These are phyloP conservation scores for Leptoxyphium fumago DNA, from an alignment of 2,329 filamentous ascomycete genomes.

Conservation along the genomic window DNA sequence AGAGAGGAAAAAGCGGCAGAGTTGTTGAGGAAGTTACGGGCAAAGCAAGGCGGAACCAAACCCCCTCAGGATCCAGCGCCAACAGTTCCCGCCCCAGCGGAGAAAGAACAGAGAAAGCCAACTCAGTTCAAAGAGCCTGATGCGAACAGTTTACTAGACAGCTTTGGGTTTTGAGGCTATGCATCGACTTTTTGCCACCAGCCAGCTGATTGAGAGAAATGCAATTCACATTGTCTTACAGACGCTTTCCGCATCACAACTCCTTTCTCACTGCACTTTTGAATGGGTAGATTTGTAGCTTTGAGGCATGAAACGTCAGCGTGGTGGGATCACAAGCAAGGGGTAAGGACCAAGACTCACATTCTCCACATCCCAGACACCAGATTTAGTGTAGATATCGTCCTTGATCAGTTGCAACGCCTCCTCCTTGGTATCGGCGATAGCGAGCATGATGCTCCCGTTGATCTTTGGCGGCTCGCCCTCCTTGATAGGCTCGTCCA, in stretches of 20 bases:
- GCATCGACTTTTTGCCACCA: background rate
- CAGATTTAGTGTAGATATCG: conserved; percentile 57
- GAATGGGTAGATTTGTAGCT: conserved; percentile 33
- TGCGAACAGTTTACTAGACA: conserved; percentile 72
- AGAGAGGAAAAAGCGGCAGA: conserved; percentile 17
- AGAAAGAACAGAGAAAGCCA: conserved; percentile 44
- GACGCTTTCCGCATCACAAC: conserved; percentile 12
- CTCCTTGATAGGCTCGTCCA: conserved; percentile 49
- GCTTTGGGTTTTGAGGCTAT: conserved; percentile 65
- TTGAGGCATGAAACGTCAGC: background rate
- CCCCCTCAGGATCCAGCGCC: conserved; percentile 3
- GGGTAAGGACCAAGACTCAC: conserved; percentile 10
- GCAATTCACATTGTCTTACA: background rate
- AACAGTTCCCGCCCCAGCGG: conserved; percentile 8
- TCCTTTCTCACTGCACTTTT: conserved; percentile 32
- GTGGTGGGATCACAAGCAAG: background rate
- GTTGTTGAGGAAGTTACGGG: conserved; percentile 27
- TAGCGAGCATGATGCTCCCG: conserved; percentile 55
- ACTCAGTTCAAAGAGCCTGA: conserved; percentile 89
- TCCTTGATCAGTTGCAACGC: conserved; percentile 49
- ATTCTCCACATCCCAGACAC: conserved; percentile 59
- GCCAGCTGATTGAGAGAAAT: no score
- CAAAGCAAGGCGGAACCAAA: conserved; percentile 19
- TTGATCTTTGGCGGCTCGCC: conserved; percentile 54
- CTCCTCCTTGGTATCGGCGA: conserved; percentile 55